Evolutionary conservation across 2,329 filamentous ascomycete genomes (phyloP).

Genomic region (Cryphonectria naterciae): DNA sequence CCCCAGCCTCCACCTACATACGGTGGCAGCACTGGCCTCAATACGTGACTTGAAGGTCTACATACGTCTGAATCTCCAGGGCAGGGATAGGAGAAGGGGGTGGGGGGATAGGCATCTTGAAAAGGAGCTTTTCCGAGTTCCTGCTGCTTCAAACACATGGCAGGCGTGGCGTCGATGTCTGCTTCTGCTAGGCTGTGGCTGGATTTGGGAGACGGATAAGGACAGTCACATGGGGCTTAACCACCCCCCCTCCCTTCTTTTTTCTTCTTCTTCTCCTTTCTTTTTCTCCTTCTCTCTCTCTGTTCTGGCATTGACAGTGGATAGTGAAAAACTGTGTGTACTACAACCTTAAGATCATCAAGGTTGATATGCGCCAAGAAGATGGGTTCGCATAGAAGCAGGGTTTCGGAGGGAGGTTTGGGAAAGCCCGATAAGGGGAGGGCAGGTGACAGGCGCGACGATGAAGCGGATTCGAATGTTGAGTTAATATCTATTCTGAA

Average conservation of each 20-base stretch:
- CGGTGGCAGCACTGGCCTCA: background rate
- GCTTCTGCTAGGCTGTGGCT: slow-evolving; percentile 4
- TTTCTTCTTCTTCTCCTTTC: too few relatives aligned
- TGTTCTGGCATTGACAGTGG: too few relatives aligned
- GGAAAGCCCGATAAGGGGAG: background rate
- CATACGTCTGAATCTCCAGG: background rate
- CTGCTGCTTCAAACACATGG: background rate
- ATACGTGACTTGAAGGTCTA: background rate
- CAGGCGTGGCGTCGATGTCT: slow-evolving; percentile 6
- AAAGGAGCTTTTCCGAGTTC: background rate
- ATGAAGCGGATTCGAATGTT: too few relatives aligned
- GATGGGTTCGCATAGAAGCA: background rate
- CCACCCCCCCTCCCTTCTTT: background rate
- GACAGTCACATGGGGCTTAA: background rate
- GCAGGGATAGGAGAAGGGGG: too few relatives aligned
- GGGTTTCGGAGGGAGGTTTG: background rate
- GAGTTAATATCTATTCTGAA: too few relatives aligned
- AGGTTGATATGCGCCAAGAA: background rate
- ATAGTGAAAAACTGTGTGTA: background rate
- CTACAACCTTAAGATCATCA: background rate
- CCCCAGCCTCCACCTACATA: too few relatives aligned
- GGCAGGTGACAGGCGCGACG: background rate
- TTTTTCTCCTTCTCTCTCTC: too few relatives aligned
- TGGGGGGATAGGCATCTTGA: too few relatives aligned
- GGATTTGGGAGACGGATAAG: slow-evolving; percentile 3